These are phyloP conservation scores for Priceomyces castillae DNA, from an alignment of 805 yeast species.

Conservation along the genomic window DNA sequence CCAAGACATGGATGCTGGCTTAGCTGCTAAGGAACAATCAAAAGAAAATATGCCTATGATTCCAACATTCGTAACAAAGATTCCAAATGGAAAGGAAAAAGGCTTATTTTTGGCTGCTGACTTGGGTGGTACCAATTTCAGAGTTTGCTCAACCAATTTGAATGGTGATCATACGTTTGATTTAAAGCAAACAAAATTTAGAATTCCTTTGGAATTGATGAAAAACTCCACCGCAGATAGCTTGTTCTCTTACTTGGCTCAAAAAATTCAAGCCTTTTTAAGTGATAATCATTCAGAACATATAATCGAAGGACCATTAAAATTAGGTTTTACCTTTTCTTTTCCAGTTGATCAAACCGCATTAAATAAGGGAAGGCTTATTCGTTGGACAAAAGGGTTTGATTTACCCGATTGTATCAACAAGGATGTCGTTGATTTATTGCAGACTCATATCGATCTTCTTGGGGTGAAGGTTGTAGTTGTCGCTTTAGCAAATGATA, in stretches of 20 bases:
- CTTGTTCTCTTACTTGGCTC: constrained; percentile 73
- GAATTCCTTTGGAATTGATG: constrained; percentile 78
- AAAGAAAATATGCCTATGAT: constrained; percentile 74
- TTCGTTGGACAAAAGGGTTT: constrained; percentile 97
- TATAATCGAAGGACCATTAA: constrained; percentile 38
- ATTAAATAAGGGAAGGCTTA: constrained; percentile 70
- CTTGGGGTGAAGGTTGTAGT: constrained; percentile 63
- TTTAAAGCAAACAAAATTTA: constrained; percentile 70
- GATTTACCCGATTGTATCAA: constrained; percentile 83
- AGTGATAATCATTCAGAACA: constrained; percentile 58
- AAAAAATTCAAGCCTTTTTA: constrained; percentile 64
- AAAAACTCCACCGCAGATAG: constrained; percentile 59
- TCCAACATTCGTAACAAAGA: constrained; percentile 81
- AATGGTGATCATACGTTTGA: constrained; percentile 77
- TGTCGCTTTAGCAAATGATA: constrained; percentile 91
- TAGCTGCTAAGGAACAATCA: constrained; percentile 39
- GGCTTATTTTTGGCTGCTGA: constrained; percentile 90
- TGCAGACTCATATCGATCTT: constrained; percentile 66
- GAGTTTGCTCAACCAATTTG: constrained; percentile 85
- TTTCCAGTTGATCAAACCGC: constrained; percentile 91
- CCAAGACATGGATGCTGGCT: constrained; percentile 59
- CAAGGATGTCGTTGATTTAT: constrained; percentile 69
- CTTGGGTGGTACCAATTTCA: constrained; percentile 92
- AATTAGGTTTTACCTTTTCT: constrained; percentile 89
- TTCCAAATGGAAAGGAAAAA: constrained; percentile 82